These are phyloP conservation scores for Lentinula detonsa DNA, from an alignment of 768 basidiomycete species.

Conservation along the genomic window DNA sequence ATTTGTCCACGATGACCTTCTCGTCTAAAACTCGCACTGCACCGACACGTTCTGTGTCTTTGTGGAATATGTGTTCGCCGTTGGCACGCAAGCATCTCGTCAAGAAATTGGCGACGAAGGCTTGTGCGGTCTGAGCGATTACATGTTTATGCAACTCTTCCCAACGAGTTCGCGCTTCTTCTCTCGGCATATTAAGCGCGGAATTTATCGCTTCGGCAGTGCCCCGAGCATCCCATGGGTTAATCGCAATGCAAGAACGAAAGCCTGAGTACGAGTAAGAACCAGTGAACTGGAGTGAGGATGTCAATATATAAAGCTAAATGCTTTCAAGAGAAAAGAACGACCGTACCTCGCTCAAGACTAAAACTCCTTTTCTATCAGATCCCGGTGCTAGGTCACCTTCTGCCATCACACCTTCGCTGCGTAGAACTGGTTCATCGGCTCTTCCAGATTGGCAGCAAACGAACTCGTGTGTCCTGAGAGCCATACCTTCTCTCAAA, in stretches of 20 bases:
- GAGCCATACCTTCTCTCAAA: slow-evolving; percentile 84
- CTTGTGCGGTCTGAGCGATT: slow-evolving; percentile 79
- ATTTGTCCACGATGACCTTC: slow-evolving; percentile 50
- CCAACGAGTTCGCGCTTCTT: slow-evolving; percentile 57
- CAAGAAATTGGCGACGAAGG: slow-evolving; percentile 77
- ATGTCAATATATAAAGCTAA: neutral
- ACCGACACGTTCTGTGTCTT: neutral
- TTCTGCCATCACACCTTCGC: slow-evolving; percentile 17
- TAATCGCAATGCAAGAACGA: slow-evolving; percentile 79
- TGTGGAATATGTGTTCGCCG: slow-evolving; percentile 46
- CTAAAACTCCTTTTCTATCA: slow-evolving; percentile 53
- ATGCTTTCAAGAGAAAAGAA: neutral
- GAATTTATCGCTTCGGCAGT: slow-evolving; percentile 76
- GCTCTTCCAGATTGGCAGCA: slow-evolving; percentile 68
- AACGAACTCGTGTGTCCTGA: slow-evolving; percentile 78
- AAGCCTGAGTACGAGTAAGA: slow-evolving; percentile 85
- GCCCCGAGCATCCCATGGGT: slow-evolving; percentile 81
- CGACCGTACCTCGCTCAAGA: slow-evolving; percentile 65
- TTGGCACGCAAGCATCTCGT: slow-evolving; percentile 68
- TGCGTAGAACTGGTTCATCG: neutral
- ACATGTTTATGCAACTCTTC: slow-evolving; percentile 82
- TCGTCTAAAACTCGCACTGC: neutral
- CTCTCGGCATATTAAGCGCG: slow-evolving; percentile 73
- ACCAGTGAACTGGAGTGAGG: slow-evolving; percentile 66
- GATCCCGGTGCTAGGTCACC: neutral